Evolutionary conservation across 148 eudicot species (phyloP), one percentile per base, ranked within the genome.

Genomic region (Linanthus parryae): DNA sequence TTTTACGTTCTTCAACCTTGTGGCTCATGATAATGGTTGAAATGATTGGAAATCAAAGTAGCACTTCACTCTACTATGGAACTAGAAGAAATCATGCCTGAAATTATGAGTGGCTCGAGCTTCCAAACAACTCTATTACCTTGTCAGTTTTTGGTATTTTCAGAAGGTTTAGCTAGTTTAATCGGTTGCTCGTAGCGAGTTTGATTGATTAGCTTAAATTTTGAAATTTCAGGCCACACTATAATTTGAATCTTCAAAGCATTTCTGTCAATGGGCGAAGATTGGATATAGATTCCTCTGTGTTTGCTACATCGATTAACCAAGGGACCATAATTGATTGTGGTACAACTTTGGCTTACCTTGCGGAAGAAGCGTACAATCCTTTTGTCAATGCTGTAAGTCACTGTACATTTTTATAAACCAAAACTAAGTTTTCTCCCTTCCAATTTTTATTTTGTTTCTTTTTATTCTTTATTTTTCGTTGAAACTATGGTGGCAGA

Each of bases 281-380:
- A 46, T 51, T 91, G 59, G 14, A 80, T 18, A 79, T 91, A 38
- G 80, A 76, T 53, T 57, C 85, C 46, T 64, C 97, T 0, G 85
- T 79, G 13, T 91, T 85, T 67, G 46, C 80, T 20, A 85, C 97
- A 38, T 73, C 88, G 38, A 54, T 63, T 52, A 83, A 59, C 52
- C 64, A 77, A 38, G 97, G 97, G 58, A 91, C 95, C 12, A 91
- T 91, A 33, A 65, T 91, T 44, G 97, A 91, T 77, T 91, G 95
- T 5, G 97, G 97, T 59, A 91, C 97, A 28, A 91, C 97, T 45
- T 74, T 91, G 65, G 88, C 97, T 29, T 91, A 91, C 61, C 80
- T 91, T 63, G 86, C 97, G 15, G 92, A 85, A 68, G 82, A 55
- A 61, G 97, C 88, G 48, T 91, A 85, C 69, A 74, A 79, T 66